Base-by-base conservation (phyloP, 1,284 basidiomycete genomes). In the Malassezia cuniculi region DNA sequence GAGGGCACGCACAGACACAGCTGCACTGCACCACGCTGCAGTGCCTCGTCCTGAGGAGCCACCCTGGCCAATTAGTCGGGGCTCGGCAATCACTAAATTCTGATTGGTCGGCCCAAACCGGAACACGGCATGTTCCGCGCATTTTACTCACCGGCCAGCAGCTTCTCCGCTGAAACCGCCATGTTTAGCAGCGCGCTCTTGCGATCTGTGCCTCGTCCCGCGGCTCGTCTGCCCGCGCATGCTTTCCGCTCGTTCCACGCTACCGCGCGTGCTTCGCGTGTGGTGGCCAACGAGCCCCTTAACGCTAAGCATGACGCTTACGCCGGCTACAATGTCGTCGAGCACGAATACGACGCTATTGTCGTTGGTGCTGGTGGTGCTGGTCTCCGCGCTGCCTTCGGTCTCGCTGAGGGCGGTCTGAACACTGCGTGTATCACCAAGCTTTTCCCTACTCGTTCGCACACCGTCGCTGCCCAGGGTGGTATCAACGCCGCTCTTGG, bases 401-500 rank as follows among this genome's bases (percentile, higher is more conserved):
- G 93, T 74, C 79, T 99, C 32, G 93, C 93, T 54, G 90, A 97
- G 72, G 86, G 85, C 54, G 93, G 93, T 41, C 81, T 95, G 71
- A 97, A 95, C 70, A 97, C 69, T 15, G 68, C 68, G 26, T 95
- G 90, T 70, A 94, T 95, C 69, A 90, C 90, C 57, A 97, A 97
- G 73, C 77, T 97, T 17, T 97, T 97, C 76, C 93, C 93, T n/a
- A 97, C 93, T 19, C 79, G 93, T 70, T 87, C 82, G 72, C 93
- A 99, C 71, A 97, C 93, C 27, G 93, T 97, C 55, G 93, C 93
- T 49, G 93, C 93, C 39, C 90, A 95, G 76, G 93, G 93, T 68
- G 93, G 93, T 71, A 90, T 99, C 71, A 97, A 99, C 72, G 90
- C 93, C 61, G 93, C 93, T 31, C 77, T 99, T 41, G 93, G 90